Evolutionary conservation across 345 rosid genomes (phyloP).

Genomic region (Diplotaxis tenuifolia): DNA sequence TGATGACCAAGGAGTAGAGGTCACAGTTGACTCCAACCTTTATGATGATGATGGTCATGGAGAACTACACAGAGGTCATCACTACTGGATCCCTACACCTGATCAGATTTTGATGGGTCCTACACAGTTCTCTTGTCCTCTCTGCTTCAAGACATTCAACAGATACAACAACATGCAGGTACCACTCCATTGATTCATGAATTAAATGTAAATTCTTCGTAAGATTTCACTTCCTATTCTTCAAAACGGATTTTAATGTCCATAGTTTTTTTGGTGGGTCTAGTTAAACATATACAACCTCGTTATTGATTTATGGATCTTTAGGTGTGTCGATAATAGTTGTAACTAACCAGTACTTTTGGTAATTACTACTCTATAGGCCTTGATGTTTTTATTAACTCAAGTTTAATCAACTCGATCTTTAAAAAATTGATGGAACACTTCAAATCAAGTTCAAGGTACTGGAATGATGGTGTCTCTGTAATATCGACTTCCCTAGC

Average conservation of each 20-base stretch:
- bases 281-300: conserved; percentile 1
- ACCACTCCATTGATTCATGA: neutral
- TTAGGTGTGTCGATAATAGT: neutral
- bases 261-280: neutral
- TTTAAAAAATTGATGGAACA: conserved; percentile 24
- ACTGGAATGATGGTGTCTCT: conserved; percentile 33
- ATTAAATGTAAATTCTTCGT: neutral
- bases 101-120: conserved; percentile 96
- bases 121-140: conserved; percentile 95
- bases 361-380: conserved; percentile 8
- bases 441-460: conserved; percentile 31
- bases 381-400: conserved; percentile 18
- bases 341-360: conserved; percentile 7
- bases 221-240: neutral
- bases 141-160: conserved; percentile 99
- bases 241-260: neutral
- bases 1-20: conserved; percentile 52
- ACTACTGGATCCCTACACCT: conserved; percentile 97
- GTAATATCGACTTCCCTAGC: conserved; percentile 12
- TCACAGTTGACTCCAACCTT: conserved; percentile 26
- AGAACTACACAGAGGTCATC: conserved; percentile 55
- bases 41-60: conserved; percentile 34
- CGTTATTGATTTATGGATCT: conserved; percentile 8
- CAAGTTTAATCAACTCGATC: conserved; percentile 10
- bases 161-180: conserved; percentile 99